Conservation (phyloP, 352 stramenopile genomes). For the Sclerospora graminicola region DNA sequence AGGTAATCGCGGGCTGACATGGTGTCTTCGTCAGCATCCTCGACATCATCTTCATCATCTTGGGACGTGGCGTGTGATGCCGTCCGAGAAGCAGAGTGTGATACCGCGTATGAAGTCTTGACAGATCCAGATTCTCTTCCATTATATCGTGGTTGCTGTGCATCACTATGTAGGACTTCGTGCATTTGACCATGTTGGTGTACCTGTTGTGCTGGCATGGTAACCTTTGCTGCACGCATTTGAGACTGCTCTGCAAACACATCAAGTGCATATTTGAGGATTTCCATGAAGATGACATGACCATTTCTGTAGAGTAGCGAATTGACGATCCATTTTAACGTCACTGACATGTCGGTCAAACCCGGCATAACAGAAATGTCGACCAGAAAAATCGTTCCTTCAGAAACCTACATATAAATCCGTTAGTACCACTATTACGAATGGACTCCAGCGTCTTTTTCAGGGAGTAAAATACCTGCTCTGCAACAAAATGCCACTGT, state of each 20-base stretch:
- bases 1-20: slow-evolving; percentile 69
- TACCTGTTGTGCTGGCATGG: slow-evolving; percentile 8
- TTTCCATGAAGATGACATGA: slow-evolving; percentile 71
- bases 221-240: slow-evolving; percentile 3
- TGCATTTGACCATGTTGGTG: slow-evolving; percentile 8
- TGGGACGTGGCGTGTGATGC: slow-evolving; percentile 19
- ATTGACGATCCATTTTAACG: slow-evolving; percentile 85
- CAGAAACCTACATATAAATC: slow-evolving; percentile 33
- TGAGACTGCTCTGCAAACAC: slow-evolving; percentile 45
- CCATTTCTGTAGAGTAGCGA: slow-evolving; percentile 79
- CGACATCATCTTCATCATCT: slow-evolving; percentile 29
- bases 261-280: slow-evolving; percentile 62
- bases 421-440: neutral
- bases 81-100: slow-evolving; percentile 13
- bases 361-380: slow-evolving; percentile 73
- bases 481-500: slow-evolving; percentile 67
- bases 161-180: slow-evolving; percentile 6
- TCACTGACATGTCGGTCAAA: slow-evolving; percentile 69
- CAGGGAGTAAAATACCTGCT: slow-evolving; percentile 40
- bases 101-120: slow-evolving; percentile 9
- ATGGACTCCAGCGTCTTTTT: neutral
- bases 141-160: slow-evolving; percentile 11
- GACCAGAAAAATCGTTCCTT: slow-evolving; percentile 74
- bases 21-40: slow-evolving; percentile 32
- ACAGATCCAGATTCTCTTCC: slow-evolving; percentile 15